Percentiles rank a stretch among this genome's conserved stretches.
These are phyloP conservation scores for Citrus medica DNA, from an alignment of 345 rosid genomes.

Conservation along the genomic window DNA sequence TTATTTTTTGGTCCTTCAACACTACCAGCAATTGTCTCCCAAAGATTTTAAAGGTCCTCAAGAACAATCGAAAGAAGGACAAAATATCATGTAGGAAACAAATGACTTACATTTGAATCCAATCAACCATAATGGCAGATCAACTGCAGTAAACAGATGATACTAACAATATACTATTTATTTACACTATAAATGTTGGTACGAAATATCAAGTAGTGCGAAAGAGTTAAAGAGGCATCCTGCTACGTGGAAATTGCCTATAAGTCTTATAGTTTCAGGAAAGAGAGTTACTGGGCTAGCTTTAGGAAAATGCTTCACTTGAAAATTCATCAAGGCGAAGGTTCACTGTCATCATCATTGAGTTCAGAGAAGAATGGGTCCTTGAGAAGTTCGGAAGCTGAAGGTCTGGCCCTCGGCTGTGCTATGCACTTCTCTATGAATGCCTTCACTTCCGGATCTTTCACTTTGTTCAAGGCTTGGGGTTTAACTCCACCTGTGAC, in stretches of 20 bases:
- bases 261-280: background rate
- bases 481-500: slow-evolving; percentile 57
- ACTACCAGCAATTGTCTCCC: background rate
- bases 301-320: background rate
- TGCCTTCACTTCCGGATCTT: slow-evolving; percentile 51
- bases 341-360: slow-evolving; percentile 29
- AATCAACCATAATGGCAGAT: background rate
- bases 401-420: slow-evolving; percentile 56
- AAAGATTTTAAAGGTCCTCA: background rate
- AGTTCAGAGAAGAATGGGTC: slow-evolving; percentile 61
- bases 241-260: background rate
- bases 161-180: slow-evolving; percentile 3
- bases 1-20: no score
- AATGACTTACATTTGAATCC: background rate
- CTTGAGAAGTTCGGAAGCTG: slow-evolving; percentile 58
- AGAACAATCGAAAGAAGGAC: background rate
- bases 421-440: slow-evolving; percentile 65
- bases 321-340: slow-evolving; percentile 15
- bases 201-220: background rate
- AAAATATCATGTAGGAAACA: background rate
- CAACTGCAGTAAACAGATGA: background rate
- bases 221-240: background rate
- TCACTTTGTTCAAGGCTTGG: slow-evolving; percentile 41
- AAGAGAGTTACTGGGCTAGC: background rate
- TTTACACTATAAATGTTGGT: background rate